Base-by-base conservation (phyloP, 768 basidiomycete genomes). In the Xanthoconium stramineum region DNA sequence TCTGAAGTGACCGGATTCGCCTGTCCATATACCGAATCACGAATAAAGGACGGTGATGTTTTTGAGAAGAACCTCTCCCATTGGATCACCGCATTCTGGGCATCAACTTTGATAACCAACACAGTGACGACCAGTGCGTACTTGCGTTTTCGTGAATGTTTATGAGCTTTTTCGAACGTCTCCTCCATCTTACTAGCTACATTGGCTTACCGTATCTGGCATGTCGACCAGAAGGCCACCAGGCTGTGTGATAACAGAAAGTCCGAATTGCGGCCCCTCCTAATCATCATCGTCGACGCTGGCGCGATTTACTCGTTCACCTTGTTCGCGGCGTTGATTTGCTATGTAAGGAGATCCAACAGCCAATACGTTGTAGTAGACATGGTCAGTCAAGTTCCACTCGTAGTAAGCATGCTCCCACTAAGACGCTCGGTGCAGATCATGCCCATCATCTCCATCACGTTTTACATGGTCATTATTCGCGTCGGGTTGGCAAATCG, bases 381-480 rank as follows among this genome's bases (percentile, higher is more conserved):
- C 60, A 67, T 72, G 63, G 75, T 76, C 12, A 65, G 66, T 50
- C 42, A 12, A 24, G 24, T 24, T 24, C 4, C 24, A 24, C 24
- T 24, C 24, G 24, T 24, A 24, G 43, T 28, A 14, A 44, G 24
- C 28, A 52, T 38, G 5, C 9, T 49, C 32, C 3, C 24, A 42
- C 52, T 59, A 37, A 55, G 20, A 3, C 32, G 7, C 10, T 15
- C 12, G 29, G 37, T 3, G n/a, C 32, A 75, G 75, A 61, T 72
- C 44, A 69, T 67, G 9, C 76, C 73, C 17, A 72, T 76, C 52
- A 76, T 76, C 50, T 73, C 70, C 6, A 77, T 78, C 64, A 70
- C 72, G 5, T 77, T 76, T 63, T 75, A 74, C 60, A 72, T 77
- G 74, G 72, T 77, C 44, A 75, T 76, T 36, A 67, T 77, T 24